Conservation (phyloP, 140 eudicot genomes). For the Cichorium intybus region DNA sequence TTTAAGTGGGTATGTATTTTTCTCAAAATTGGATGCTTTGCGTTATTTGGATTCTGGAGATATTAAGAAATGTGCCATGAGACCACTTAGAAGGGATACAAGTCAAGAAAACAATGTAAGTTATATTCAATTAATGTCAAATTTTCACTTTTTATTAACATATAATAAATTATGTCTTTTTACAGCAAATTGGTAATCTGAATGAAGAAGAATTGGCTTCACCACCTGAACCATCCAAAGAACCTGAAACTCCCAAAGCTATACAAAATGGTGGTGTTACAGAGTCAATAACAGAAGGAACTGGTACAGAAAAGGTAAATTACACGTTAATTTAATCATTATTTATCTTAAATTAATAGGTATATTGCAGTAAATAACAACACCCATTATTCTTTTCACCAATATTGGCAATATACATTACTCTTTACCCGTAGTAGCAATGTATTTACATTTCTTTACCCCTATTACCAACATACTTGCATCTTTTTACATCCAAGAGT, state of each 20-base stretch:
- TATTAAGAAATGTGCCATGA: constrained; percentile 26
- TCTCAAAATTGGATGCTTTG: constrained; percentile 50
- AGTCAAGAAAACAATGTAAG: constrained; percentile 31
- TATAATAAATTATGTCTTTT: background rate
- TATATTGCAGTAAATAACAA: background rate
- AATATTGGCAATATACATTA: background rate
- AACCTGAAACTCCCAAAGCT: constrained; percentile 19
- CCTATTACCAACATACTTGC: no score
- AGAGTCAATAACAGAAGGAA: constrained; percentile 7
- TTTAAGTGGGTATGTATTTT: constrained; percentile 37
- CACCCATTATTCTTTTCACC: background rate
- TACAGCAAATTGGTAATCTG: constrained; percentile 16
- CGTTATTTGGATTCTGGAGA: constrained; percentile 56
- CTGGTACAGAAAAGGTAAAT: constrained; percentile 19
- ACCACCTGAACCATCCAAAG: constrained; percentile 21
- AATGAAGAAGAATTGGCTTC: constrained; percentile 9
- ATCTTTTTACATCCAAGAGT: background rate
- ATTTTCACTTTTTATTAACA: no score
- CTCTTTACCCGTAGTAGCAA: background rate
- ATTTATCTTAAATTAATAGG: background rate
- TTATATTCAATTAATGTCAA: background rate
- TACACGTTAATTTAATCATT: constrained; percentile 3
- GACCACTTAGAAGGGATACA: constrained; percentile 33
- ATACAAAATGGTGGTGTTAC: constrained; percentile 10
- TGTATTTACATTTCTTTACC: no score